Conservation (phyloP, 2,329 filamentous ascomycete species). For the Alternaria novae-zelandiae region DNA sequence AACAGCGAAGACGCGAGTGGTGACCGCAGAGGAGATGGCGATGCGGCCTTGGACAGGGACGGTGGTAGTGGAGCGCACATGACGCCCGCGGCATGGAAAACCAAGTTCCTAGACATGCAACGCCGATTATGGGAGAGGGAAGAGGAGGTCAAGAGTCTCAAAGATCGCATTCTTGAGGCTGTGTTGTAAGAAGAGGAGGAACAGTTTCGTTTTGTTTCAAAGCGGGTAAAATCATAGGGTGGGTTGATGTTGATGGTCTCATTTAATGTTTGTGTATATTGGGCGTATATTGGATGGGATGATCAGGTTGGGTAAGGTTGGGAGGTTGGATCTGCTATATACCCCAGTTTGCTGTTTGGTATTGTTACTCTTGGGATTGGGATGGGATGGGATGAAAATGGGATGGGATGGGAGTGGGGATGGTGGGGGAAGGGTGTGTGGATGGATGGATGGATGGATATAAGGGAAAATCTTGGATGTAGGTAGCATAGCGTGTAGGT, state of each 20-base stretch:
- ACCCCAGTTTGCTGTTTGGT: conserved; percentile 28
- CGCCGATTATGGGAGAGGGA: conserved; percentile 43
- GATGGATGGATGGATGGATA: background rate
- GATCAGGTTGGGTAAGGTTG: background rate
- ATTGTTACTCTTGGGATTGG: background rate
- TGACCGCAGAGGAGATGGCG: background rate
- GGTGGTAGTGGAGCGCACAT: no score
- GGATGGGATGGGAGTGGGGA: background rate
- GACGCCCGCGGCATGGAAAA: conserved; percentile 40
- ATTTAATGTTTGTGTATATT: conserved; percentile 9
- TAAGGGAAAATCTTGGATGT: background rate
- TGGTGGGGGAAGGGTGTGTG: background rate
- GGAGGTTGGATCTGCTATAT: conserved; percentile 32
- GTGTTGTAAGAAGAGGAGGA: conserved; percentile 17
- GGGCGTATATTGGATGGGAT: background rate
- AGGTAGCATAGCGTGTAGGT: background rate
- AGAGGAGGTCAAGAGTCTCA: conserved; percentile 43
- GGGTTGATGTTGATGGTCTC: background rate
- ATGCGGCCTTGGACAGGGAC: background rate
- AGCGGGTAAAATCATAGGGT: background rate
- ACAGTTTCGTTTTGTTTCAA: background rate
- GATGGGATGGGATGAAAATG: background rate
- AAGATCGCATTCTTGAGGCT: conserved; percentile 49
- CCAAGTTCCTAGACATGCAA: conserved; percentile 43
- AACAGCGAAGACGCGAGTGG: background rate